Percentiles rank a stretch among this genome's conserved stretches.
Evolutionary conservation across 352 stramenopile species (phyloP).

Genomic region (Plasmopara muralis): DNA sequence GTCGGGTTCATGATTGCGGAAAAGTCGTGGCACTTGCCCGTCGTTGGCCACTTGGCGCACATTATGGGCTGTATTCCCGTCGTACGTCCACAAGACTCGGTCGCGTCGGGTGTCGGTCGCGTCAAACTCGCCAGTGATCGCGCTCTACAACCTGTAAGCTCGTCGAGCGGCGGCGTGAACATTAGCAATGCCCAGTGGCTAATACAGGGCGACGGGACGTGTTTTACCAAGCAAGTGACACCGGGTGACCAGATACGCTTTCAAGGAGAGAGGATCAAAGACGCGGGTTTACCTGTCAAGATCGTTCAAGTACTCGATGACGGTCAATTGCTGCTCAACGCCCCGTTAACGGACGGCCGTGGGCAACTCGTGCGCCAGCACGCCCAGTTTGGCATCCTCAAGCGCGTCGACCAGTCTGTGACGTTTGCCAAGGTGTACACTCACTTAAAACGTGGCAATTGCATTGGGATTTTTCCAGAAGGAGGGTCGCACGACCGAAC

Average conservation of each 20-base stretch:
- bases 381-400: constrained; percentile 80
- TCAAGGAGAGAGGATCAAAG: constrained; percentile 71
- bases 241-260: constrained; percentile 75
- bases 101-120: constrained; percentile 58
- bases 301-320: constrained; percentile 81
- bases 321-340: constrained; percentile 68
- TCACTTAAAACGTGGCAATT: constrained; percentile 84
- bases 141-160: constrained; percentile 24
- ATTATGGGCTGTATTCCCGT: constrained; percentile 96
- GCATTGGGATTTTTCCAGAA: constrained; percentile 97
- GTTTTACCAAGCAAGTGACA: constrained; percentile 67
- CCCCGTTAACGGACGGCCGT: constrained; percentile 30
- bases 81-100: constrained; percentile 92
- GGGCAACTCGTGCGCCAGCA: constrained; percentile 36
- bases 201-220: constrained; percentile 58
- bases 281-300: constrained; percentile 78
- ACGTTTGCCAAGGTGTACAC: constrained; percentile 91
- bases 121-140: constrained; percentile 45
- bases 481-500: constrained; percentile 97
- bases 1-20: constrained; percentile 97
- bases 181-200: constrained; percentile 27
- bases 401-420: constrained; percentile 88
- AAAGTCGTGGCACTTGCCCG: constrained; percentile 91
- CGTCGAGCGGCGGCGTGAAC: constrained; percentile 18
- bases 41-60: constrained; percentile 93